A percentile compares a stretch with the other conserved stretches of the same genome.
Conservation (phyloP, 1,139 yeast genomes). For the Entelexis sorbosivorans region DNA sequence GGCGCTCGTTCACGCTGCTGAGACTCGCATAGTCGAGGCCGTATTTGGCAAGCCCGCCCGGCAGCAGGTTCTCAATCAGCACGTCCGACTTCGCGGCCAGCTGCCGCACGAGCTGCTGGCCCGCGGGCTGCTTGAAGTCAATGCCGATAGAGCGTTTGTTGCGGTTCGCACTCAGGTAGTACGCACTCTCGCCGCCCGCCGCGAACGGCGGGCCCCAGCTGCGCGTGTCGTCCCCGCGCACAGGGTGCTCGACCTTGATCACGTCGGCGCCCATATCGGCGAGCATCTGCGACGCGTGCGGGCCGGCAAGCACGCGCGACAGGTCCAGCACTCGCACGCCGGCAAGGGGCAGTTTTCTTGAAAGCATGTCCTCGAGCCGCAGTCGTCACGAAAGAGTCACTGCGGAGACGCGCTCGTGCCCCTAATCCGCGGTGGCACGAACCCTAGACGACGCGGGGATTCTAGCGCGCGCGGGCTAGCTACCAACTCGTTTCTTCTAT, state of each 20-base stretch:
- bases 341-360: conserved; percentile 25
- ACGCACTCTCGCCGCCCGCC: conserved; percentile 32
- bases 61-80: conserved; percentile 35
- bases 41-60: conserved; percentile 33
- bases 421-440: neutral
- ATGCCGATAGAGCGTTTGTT: conserved; percentile 34
- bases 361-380: neutral
- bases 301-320: conserved; percentile 38
- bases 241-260: conserved; percentile 36
- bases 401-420: neutral
- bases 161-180: conserved; percentile 33
- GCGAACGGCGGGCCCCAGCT: conserved; percentile 40
- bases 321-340: conserved; percentile 34
- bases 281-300: conserved; percentile 35
- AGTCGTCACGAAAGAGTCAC: neutral
- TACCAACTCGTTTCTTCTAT: too few relatives aligned
- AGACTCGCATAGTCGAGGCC: conserved; percentile 31
- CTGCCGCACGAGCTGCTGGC: conserved; percentile 29
- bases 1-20: conserved; percentile 25
- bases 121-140: conserved; percentile 31
- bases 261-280: conserved; percentile 38
- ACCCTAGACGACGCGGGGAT: too few relatives aligned
- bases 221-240: conserved; percentile 37
- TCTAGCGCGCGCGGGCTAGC: too few relatives aligned
- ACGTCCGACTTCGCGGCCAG: conserved; percentile 33